Conservation (phyloP, 192 early-diverging fungal species). For the Paraglomus brasilianum region DNA sequence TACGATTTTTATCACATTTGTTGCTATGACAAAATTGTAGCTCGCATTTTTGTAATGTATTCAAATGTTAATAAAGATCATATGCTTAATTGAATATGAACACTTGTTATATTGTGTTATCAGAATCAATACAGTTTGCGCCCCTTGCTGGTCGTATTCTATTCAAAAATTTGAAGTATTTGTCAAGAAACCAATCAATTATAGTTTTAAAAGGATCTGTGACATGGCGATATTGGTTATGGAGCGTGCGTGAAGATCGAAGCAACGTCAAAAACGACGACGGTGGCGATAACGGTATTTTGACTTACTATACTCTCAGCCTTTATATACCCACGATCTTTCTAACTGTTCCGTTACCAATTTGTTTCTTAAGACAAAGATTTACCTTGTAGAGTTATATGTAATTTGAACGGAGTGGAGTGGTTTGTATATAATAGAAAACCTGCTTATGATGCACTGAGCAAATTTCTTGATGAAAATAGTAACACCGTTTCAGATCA, state of each 20-base stretch:
- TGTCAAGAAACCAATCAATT: conserved; percentile 69
- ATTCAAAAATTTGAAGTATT: conserved; percentile 74
- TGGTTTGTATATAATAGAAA: conserved; percentile 81
- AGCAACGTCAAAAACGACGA: conserved; percentile 15
- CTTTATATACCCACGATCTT: too few species aligned
- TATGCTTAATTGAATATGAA: background rate
- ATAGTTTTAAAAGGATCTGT: conserved; percentile 70
- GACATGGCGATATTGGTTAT: conserved; percentile 72
- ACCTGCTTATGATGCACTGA: conserved; percentile 62
- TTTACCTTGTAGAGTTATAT: conserved; percentile 57
- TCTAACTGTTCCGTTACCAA: background rate
- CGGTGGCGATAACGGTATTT: background rate
- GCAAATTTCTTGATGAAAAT: conserved; percentile 25
- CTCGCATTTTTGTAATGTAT: background rate
- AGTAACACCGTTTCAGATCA: conserved; percentile 11
- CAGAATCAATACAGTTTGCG: conserved; percentile 69
- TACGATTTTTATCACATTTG: conserved; percentile 37
- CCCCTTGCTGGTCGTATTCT: conserved; percentile 71
- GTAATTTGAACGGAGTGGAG: conserved; percentile 72
- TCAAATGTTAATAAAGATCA: background rate
- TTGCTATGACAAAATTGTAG: background rate
- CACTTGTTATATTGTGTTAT: background rate
- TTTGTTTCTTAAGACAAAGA: conserved; percentile 11
- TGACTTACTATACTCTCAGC: too few species aligned
- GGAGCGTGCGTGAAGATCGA: conserved; percentile 48